Percentiles rank a stretch among this genome's conserved stretches.
These are phyloP conservation scores for Aspergillus thermomutatus DNA, from an alignment of 2,329 filamentous ascomycete species.

Conservation along the genomic window DNA sequence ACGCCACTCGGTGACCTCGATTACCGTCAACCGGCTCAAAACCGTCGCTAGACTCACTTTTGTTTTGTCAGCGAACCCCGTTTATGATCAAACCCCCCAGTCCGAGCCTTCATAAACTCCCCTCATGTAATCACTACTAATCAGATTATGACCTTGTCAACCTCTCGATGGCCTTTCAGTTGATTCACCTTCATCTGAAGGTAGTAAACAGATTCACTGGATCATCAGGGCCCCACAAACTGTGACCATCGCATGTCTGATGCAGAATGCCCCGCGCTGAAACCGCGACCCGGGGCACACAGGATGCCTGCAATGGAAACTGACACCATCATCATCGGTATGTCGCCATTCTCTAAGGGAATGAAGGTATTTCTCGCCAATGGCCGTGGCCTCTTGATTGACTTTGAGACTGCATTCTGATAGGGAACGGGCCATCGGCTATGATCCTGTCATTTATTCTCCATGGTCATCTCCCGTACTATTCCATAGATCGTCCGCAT, in stretches of 20 bases:
- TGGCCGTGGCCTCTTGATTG: constrained; percentile 7
- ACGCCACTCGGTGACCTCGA: neutral
- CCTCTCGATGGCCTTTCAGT: constrained; percentile 21
- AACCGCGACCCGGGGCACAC: constrained; percentile 21
- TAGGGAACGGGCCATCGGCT: constrained; percentile 61
- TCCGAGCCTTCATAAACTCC: constrained; percentile 3
- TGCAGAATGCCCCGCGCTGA: constrained; percentile 31
- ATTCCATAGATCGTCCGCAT: constrained; percentile 49
- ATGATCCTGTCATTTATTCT: constrained; percentile 62
- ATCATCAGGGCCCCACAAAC: neutral
- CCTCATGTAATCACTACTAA: constrained; percentile 7
- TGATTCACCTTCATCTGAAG: constrained; percentile 17
- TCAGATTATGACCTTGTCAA: neutral
- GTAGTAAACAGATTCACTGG: constrained; percentile 9
- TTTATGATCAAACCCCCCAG: constrained; percentile 6
- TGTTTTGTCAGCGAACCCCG: constrained; percentile 32
- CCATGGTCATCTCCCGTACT: constrained; percentile 59
- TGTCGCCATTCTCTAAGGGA: constrained; percentile 19
- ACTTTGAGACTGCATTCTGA: neutral
- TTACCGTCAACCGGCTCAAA: neutral
- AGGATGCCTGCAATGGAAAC: constrained; percentile 32
- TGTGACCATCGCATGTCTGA: constrained; percentile 22
- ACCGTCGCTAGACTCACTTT: neutral
- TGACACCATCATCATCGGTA: constrained; percentile 46
- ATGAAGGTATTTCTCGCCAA: constrained; percentile 9